phyloP scores from a whole-genome alignment of 208 protist species.

The Trypanosomatidae sp. region DNA sequence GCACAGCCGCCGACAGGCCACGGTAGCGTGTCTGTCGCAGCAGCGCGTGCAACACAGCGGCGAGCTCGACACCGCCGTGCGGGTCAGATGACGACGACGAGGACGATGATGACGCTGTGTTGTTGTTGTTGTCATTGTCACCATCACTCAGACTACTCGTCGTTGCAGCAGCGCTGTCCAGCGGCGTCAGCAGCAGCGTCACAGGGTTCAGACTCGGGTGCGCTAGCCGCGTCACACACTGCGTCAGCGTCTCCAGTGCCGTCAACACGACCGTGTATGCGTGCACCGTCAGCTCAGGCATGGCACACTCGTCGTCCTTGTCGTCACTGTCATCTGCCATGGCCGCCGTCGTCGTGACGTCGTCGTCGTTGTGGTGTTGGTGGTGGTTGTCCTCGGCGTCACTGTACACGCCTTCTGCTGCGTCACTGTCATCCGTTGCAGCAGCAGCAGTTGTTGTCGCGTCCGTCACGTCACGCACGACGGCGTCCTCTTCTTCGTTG shows the following conservation, averaged over 20 bases:
- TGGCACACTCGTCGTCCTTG: too few relatives aligned
- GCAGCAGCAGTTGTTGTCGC: slow-evolving; percentile 1
- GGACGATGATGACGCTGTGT: not conserved
- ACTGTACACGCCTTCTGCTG: not conserved
- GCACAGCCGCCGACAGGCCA: slow-evolving; percentile 20
- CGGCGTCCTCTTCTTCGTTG: too few relatives aligned
- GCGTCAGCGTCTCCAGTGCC: slow-evolving; percentile 9
- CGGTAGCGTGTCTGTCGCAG: slow-evolving; percentile 43
- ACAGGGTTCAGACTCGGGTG: slow-evolving; percentile 39
- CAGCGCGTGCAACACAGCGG: slow-evolving; percentile 37
- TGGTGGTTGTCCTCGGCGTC: not conserved
- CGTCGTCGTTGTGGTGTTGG: too few relatives aligned
- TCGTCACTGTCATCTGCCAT: too few relatives aligned
- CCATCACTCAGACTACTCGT: not conserved
- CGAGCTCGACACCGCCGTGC: slow-evolving; percentile 13
- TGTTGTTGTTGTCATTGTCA: not conserved
- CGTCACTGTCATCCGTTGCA: not conserved
- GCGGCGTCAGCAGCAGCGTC: slow-evolving; percentile 32
- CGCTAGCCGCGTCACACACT: not conserved
- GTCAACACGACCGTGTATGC: not conserved
- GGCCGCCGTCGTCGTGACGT: too few relatives aligned
- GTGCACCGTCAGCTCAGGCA: too few relatives aligned
- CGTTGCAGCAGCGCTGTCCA: too few relatives aligned
- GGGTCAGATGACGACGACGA: not conserved
- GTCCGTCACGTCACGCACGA: not conserved